Conservation (phyloP, 495 filamentous ascomycete genomes). For the Penicillium steckii region DNA sequence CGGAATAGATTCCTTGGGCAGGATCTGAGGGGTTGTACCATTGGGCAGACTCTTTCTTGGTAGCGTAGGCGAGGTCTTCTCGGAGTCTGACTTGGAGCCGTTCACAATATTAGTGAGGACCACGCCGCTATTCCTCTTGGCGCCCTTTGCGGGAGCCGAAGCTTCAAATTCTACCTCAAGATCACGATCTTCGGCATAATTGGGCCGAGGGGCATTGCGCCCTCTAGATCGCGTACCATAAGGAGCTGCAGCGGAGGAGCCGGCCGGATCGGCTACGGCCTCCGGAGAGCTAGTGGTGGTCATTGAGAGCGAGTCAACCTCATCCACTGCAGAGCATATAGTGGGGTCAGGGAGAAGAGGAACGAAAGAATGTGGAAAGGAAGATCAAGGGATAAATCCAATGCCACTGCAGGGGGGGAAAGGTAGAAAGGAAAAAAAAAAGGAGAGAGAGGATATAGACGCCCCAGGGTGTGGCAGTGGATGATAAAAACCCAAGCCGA, state of each 20-base stretch:
- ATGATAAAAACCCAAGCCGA: too few relatives aligned
- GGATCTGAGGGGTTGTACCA: conserved; percentile 30
- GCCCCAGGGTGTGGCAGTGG: too few relatives aligned
- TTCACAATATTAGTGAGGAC: conserved; percentile 27
- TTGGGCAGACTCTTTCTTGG: conserved; percentile 45
- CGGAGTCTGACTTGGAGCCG: conserved; percentile 39
- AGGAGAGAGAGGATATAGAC: too few relatives aligned
- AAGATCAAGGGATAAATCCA: background rate
- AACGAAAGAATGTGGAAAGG: background rate
- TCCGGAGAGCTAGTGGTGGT: conserved; percentile 50
- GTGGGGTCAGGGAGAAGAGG: background rate
- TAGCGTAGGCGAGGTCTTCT: conserved; percentile 40
- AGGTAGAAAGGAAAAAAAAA: background rate
- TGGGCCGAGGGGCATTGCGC: conserved; percentile 78
- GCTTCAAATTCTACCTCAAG: conserved; percentile 77
- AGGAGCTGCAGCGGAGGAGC: conserved; percentile 57
- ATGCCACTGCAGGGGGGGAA: background rate
- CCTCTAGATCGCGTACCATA: conserved; percentile 97
- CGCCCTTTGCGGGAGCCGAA: conserved; percentile 47
- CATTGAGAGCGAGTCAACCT: conserved; percentile 47
- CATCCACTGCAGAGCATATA: conserved; percentile 30
- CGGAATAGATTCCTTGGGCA: conserved; percentile 56
- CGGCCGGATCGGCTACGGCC: conserved; percentile 39
- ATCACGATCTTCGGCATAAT: conserved; percentile 97
- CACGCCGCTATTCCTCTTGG: conserved; percentile 39